Evolutionary conservation across 768 basidiomycete species (phyloP).

Genomic region (Collybiopsis confluens): DNA sequence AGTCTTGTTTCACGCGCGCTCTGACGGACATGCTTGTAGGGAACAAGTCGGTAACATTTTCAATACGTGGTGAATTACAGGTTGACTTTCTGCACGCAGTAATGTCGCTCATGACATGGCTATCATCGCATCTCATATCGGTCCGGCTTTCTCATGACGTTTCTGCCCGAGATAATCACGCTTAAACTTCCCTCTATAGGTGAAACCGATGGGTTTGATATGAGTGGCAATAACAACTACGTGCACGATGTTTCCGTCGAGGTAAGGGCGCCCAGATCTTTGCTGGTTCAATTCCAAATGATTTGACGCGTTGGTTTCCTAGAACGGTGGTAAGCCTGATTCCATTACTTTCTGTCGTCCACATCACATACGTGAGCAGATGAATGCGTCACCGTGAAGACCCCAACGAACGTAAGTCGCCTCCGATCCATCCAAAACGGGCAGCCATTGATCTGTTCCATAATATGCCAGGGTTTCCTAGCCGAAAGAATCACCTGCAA

Average conservation of each 20-base stretch:
- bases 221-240: conserved; percentile 22
- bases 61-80: neutral
- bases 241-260: conserved; percentile 30
- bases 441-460: too few relatives aligned
- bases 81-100: neutral
- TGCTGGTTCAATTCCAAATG: too few relatives aligned
- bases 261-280: conserved; percentile 6
- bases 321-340: conserved; percentile 4
- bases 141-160: neutral
- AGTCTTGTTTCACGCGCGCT: too few relatives aligned
- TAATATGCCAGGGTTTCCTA: conserved; percentile 14
- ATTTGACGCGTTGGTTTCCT: too few relatives aligned
- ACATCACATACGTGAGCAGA: conserved; percentile 9
- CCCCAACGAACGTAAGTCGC: conserved; percentile 19
- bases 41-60: conserved; percentile 6
- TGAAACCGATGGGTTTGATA: conserved; percentile 22
- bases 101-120: conserved; percentile 21
- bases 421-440: too few relatives aligned
- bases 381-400: conserved; percentile 30
- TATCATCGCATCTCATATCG: conserved; percentile 20
- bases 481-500: conserved; percentile 15
- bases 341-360: neutral
- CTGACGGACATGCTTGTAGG: neutral
- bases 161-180: neutral
- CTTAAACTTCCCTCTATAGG: neutral